Base-by-base conservation (phyloP, 2,329 filamentous ascomycete species). In the Aspergillus sp. region DNA sequence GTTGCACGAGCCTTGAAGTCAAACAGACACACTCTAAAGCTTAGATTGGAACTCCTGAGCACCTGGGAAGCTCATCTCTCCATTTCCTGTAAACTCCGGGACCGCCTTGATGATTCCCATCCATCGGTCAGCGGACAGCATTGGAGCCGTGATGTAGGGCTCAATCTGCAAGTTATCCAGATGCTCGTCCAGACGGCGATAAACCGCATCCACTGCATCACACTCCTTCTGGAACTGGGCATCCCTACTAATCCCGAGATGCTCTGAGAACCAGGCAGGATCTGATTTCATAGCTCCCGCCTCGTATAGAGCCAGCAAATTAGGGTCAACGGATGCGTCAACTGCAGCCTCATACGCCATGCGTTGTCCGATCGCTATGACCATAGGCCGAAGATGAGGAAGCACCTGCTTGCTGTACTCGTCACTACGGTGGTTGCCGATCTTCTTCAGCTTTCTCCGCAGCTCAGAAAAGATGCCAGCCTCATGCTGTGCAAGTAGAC, bases 301-400 rank as follows among this genome's bases (percentile, higher is more conserved):
- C 32, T 69, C 60, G 30, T 65, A 69, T 0, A 70, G 55, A 1
- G 55, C 45, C 9, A 63, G 28, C 2, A 70, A 55, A 3, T 41
- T 25, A 1, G 48, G 36, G 10, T 65, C 39, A 10, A 65, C 56
- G 4, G 52, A 51, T 4, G 64, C 65, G 15, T 67, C 55, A 9
- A 59, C 32, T 1, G 67, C 67, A 8, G 69, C 69, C 47, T 70
- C 67, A 8, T 59, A 58, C 0, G 67, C 69, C 65, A 70, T 66
- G 2, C 69, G 67, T 25, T 66, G 58, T 0, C 66, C 69, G 5
- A 70, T 65, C 1, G 69, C 66, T 43, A 67, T 49, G n/a, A 69
- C 41, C 9, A 71, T 36, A 1, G 64, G 57, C 1, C 57, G 63
- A 7, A 50, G 65, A 2, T 55, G 60, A 1, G 68, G 67, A 5